Evolutionary conservation across 2,329 filamentous ascomycete species (phyloP).

Genomic region (Didymella pomorum): DNA sequence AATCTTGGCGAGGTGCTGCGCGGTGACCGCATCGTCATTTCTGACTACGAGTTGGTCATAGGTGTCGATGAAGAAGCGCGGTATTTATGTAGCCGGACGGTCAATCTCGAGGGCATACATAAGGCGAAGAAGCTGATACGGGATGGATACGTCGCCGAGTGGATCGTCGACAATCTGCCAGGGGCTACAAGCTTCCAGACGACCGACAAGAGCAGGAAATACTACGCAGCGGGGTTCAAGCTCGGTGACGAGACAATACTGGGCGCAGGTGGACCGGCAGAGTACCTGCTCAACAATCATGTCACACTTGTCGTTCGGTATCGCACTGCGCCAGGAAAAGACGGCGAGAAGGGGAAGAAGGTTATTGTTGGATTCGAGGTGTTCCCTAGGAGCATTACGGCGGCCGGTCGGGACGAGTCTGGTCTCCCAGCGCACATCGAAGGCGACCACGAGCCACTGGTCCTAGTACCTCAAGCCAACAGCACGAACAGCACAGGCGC

Average conservation of each 20-base stretch:
- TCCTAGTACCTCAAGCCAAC: slow-evolving; percentile 70
- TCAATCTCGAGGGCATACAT: slow-evolving; percentile 70
- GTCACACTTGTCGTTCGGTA: slow-evolving; percentile 84
- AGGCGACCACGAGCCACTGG: slow-evolving; percentile 69
- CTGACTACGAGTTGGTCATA: slow-evolving; percentile 83
- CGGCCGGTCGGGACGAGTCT: slow-evolving; percentile 64
- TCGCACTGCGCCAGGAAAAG: slow-evolving; percentile 72
- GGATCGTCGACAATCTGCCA: slow-evolving; percentile 92
- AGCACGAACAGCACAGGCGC: slow-evolving; percentile 59
- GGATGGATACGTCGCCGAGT: slow-evolving; percentile 86
- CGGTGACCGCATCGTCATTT: slow-evolving; percentile 83
- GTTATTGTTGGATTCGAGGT: slow-evolving; percentile 90
- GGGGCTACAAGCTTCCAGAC: slow-evolving; percentile 89
- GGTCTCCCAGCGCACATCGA: slow-evolving; percentile 75
- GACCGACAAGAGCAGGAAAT: slow-evolving; percentile 82
- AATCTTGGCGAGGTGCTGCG: slow-evolving; percentile 89
- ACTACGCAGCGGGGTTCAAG: slow-evolving; percentile 91
- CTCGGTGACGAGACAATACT: slow-evolving; percentile 78
- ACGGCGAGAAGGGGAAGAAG: slow-evolving; percentile 74
- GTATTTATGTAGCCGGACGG: slow-evolving; percentile 73
- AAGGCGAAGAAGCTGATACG: slow-evolving; percentile 75
- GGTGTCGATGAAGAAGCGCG: slow-evolving; percentile 76
- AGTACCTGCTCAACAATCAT: slow-evolving; percentile 86
- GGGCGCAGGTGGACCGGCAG: slow-evolving; percentile 65
- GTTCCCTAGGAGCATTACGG: slow-evolving; percentile 82